Percentiles rank a stretch among this genome's conserved stretches.
Conservation (phyloP, 371 early-diverging fungal genomes). For the Apophysomyces trapeziformis region DNA sequence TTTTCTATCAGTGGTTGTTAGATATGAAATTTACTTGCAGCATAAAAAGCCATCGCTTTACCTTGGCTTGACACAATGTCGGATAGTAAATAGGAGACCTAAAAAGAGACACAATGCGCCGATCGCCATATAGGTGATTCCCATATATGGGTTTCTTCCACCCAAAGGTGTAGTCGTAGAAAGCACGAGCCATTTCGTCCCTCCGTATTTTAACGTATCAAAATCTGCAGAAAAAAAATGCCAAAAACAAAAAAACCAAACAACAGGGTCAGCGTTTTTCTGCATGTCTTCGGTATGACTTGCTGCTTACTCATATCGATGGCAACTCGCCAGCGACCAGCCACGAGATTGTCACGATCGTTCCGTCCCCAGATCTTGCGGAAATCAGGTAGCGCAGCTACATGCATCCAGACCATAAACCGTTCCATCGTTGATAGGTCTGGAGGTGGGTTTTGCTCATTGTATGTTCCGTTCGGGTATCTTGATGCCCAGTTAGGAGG, state of each 20-base stretch:
- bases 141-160: slow-evolving; percentile 94
- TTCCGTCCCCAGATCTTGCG: slow-evolving; percentile 93
- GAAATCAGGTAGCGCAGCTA: slow-evolving; percentile 95
- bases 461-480: slow-evolving; percentile 65
- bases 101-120: slow-evolving; percentile 85
- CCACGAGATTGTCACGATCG: slow-evolving; percentile 54
- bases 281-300: not conserved
- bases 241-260: no score
- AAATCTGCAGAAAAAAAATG: slow-evolving; percentile 76
- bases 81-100: slow-evolving; percentile 82
- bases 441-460: slow-evolving; percentile 67
- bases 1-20: slow-evolving; percentile 56
- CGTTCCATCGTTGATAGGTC: slow-evolving; percentile 75
- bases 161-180: slow-evolving; percentile 92
- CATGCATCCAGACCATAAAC: slow-evolving; percentile 99
- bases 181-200: slow-evolving; percentile 91
- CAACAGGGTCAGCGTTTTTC: not conserved
- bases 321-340: slow-evolving; percentile 68
- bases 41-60: slow-evolving; percentile 27
- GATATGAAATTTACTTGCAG: not conserved
- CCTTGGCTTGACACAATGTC: slow-evolving; percentile 91
- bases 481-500: slow-evolving; percentile 79
- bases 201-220: slow-evolving; percentile 79
- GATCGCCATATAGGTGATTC: slow-evolving; percentile 90
- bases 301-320: slow-evolving; percentile 66